Conservation (phyloP, 345 rosid species). For the Hibiscus mutabilis region DNA sequence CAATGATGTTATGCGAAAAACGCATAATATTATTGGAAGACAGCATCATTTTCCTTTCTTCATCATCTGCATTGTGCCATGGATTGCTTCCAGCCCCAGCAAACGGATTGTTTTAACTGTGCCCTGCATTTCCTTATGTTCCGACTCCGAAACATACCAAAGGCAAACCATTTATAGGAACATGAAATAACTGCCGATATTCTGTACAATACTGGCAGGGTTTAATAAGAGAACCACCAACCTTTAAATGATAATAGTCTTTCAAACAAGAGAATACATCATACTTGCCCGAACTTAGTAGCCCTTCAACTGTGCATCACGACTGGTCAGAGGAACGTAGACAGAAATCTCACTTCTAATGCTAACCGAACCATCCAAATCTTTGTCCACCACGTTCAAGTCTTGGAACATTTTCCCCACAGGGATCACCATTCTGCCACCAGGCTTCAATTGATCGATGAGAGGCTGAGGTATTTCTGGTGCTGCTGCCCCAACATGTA, state of each 20-base stretch:
- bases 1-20: not conserved
- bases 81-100: no score
- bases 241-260: not conserved
- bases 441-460: constrained; percentile 86
- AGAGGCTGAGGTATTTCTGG: constrained; percentile 75
- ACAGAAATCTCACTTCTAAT: constrained; percentile 59
- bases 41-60: not conserved
- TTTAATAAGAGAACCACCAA: not conserved
- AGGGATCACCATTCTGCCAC: constrained; percentile 97
- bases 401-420: constrained; percentile 81
- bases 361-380: constrained; percentile 64
- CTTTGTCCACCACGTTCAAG: constrained; percentile 70
- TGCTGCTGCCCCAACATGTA: constrained; percentile 98
- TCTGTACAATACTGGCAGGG: not conserved
- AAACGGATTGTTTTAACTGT: not conserved
- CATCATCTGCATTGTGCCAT: not conserved
- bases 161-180: not conserved
- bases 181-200: not conserved
- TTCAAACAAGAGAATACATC: not conserved
- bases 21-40: not conserved
- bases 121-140: not conserved
- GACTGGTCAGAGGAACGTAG: constrained; percentile 87
- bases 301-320: constrained; percentile 62
- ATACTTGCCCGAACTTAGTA: constrained; percentile 6
- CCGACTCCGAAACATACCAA: not conserved